phyloP scores from a whole-genome alignment of 2,329 filamentous ascomycete genomes.

The Ascochyta koolunga region DNA sequence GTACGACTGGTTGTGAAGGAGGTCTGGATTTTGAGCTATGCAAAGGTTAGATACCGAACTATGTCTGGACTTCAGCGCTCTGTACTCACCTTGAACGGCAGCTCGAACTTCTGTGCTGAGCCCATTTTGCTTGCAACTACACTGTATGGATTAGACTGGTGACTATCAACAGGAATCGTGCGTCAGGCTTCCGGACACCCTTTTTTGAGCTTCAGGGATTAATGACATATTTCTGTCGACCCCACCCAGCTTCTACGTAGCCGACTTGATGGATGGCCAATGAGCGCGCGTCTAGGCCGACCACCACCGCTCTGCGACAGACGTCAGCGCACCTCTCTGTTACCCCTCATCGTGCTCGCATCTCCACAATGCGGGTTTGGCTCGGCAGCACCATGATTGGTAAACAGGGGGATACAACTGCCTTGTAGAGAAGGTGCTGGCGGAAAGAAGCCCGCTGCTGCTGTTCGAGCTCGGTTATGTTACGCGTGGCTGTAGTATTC shows the following conservation, averaged over 20 bases:
- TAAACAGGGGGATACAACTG: not conserved
- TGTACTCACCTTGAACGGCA: slow-evolving; percentile 53
- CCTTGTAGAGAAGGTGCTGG: not conserved
- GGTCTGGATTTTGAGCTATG: slow-evolving; percentile 59
- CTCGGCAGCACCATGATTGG: slow-evolving; percentile 8
- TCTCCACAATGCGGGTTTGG: slow-evolving; percentile 7
- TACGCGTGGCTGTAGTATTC: not conserved
- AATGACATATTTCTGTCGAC: slow-evolving; percentile 2
- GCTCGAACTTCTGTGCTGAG: slow-evolving; percentile 37
- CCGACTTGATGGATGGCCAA: slow-evolving; percentile 13
- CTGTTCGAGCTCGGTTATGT: slow-evolving; percentile 8
- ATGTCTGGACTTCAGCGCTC: not conserved
- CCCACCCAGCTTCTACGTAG: slow-evolving; percentile 14
- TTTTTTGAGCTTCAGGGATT: slow-evolving; percentile 9
- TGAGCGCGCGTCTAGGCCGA: slow-evolving; percentile 12
- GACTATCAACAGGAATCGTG: not conserved
- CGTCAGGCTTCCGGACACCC: not conserved
- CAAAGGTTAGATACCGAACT: slow-evolving; percentile 4
- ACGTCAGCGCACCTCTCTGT: slow-evolving; percentile 2
- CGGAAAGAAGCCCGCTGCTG: slow-evolving; percentile 9
- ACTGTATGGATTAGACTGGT: not conserved
- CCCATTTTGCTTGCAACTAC: slow-evolving; percentile 22
- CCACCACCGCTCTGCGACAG: slow-evolving; percentile 9
- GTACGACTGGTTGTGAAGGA: slow-evolving; percentile 62
- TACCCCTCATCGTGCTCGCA: slow-evolving; percentile 13